Evolutionary conservation across 2,329 filamentous ascomycete genomes (phyloP).

Genomic region (Diaporthe destruens): DNA sequence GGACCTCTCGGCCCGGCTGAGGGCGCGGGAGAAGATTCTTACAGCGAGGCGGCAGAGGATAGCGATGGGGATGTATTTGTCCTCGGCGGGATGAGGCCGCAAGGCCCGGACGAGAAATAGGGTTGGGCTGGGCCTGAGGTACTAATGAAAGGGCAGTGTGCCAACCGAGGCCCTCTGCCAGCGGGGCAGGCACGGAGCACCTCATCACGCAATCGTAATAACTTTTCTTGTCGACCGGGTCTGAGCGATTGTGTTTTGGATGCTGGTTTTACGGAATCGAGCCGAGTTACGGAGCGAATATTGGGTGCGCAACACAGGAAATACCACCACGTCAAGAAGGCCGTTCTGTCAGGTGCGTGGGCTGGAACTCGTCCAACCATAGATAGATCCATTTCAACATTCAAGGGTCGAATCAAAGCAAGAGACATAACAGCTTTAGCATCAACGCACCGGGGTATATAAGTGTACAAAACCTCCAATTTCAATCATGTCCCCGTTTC

Average conservation of each 20-base stretch:
- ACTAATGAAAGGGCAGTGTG: not conserved
- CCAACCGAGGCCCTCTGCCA: not conserved
- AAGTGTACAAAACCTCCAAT: constrained; percentile 42
- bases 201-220: not conserved
- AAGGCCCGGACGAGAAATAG: not conserved
- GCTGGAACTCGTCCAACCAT: not conserved
- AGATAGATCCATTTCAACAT: constrained; percentile 1
- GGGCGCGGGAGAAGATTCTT: not conserved
- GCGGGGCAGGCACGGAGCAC: no score
- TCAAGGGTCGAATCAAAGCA: constrained; percentile 2
- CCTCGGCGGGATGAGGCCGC: not conserved
- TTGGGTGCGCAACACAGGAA: not conserved
- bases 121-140: not conserved
- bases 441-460: constrained; percentile 43
- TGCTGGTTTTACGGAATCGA: no score
- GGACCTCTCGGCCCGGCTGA: not conserved
- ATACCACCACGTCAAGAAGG: not conserved
- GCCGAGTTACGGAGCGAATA: not conserved
- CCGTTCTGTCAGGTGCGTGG: not conserved
- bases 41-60: not conserved
- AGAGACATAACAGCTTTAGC: constrained; percentile 21
- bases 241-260: not conserved
- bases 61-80: not conserved
- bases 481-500: not conserved
- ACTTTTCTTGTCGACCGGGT: no score